A percentile compares a stretch with the other conserved stretches of the same genome.
phyloP scores from a whole-genome alignment of 1,139 yeast species.

The Arxiozyma telluris region DNA sequence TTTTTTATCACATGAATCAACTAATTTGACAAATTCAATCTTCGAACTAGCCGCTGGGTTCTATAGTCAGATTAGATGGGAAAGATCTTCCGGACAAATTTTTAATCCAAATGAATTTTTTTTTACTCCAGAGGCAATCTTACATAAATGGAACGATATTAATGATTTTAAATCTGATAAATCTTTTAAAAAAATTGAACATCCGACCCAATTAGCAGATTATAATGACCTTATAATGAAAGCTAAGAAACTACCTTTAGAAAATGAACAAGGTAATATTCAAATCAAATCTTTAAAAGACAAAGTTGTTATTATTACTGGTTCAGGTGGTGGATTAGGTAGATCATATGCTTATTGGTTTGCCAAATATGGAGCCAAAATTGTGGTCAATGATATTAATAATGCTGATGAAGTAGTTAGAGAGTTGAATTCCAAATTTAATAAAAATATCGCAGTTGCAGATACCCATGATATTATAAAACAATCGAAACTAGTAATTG shows the following conservation, averaged over 20 bases:
- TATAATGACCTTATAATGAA: slow-evolving; percentile 46
- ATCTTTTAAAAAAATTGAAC: slow-evolving; percentile 48
- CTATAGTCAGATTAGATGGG: slow-evolving; percentile 90
- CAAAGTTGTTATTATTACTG: slow-evolving; percentile 86
- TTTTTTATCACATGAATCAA: slow-evolving; percentile 60
- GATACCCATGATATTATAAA: slow-evolving; percentile 76
- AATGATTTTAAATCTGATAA: slow-evolving; percentile 47
- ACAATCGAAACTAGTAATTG: slow-evolving; percentile 66
- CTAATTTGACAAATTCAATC: slow-evolving; percentile 56
- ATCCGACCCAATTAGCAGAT: slow-evolving; percentile 59
- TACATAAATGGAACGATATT: slow-evolving; percentile 58
- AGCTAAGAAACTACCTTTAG: slow-evolving; percentile 43
- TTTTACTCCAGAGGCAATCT: slow-evolving; percentile 80
- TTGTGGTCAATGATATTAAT: slow-evolving; percentile 85
- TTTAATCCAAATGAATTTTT: slow-evolving; percentile 64
- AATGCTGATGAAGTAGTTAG: slow-evolving; percentile 67
- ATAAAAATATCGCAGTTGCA: slow-evolving; percentile 78
- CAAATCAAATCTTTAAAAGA: slow-evolving; percentile 55
- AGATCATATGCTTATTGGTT: slow-evolving; percentile 77
- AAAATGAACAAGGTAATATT: slow-evolving; percentile 42
- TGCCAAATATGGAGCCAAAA: slow-evolving; percentile 90
- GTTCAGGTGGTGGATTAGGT: slow-evolving; percentile 95
- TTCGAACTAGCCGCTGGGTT: slow-evolving; percentile 95
- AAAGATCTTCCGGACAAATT: slow-evolving; percentile 77
- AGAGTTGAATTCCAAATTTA: slow-evolving; percentile 50